Evolutionary conservation across 768 basidiomycete species (phyloP), one percentile per base, ranked within the genome.

Genomic region (Tubosaeta brunneosetosa): DNA sequence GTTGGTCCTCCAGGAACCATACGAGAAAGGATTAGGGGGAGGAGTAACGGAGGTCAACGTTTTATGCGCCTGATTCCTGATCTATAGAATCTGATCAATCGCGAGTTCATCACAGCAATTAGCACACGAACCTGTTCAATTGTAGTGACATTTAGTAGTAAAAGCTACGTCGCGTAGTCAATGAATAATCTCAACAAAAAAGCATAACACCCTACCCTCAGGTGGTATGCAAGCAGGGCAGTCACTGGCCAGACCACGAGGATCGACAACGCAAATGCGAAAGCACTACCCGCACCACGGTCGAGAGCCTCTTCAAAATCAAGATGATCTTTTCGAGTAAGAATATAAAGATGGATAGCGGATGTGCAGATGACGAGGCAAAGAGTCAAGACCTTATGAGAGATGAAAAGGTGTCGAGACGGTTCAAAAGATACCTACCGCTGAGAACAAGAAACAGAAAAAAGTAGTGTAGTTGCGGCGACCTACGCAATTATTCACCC

Each of bases 401-500:
- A 42, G 53, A 52, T 52, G 56, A 63, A 51, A 3, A 52, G 3
- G 41, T 19, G 32, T 33, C 13, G 19, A 33, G n/a, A 17, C 4
- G 14, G 9, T 3, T 22, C 43, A 5, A 31, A 25, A 0, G 36
- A 40, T 17, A 80, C 90, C 65, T 65, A 92, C 88, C 11, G 84
- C 80, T 34, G 83, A 81, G 37, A 85, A 67, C n/a, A 99, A 76
- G 58, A 94, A 83, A 0, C 81, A 83, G 56, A 95, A 85, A 72
- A 99, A 99, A n/a, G 85, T 79, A 16, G 91, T 88, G 67, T 99
- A 98, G 67, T 97, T 98, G 42, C 94, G 85, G 37, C 91, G 82
- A 7, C 97, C 97, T 37, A 99, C 80, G 66, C 97, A 98, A 66
- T 93, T 97, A 67, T 97, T 97, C 17, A 99, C 83, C 88, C 86